Evolutionary conservation across 371 early-diverging fungal species (phyloP), one percentile per base, ranked within the genome.

Genomic region (Blakeslea trispora): DNA sequence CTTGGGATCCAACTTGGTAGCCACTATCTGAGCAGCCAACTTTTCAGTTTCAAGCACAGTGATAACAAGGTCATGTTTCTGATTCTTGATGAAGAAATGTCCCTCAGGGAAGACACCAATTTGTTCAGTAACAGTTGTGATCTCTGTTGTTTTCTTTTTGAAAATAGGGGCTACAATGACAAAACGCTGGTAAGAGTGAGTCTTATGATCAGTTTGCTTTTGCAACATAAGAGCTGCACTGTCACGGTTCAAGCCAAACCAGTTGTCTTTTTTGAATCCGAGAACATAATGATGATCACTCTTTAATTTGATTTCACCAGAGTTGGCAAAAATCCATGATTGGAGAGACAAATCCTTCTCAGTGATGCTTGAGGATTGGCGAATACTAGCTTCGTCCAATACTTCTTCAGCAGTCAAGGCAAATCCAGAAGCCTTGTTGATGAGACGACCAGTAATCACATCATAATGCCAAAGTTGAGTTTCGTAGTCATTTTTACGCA

Each of bases 21-120:
- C 79, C 41, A 77, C 52, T 19, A 79, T 75, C 14, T 68, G 64
- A 32, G 65, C 55, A 11, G 69, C 61, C 9, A 63, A 22, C 13
- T 59, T 70, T 2, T 61, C 61, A 8, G 55, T 58, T 18, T 72
- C 69, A 14, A 57, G 45, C 10, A 77, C 74, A 37, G 77, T 74
- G 41, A 83, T 59, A 35, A 80, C 80, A n/a, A 74, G 65, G 43
- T 69, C 64, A 13, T 72, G 71, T 6, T 70, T 71, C 55, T 59
- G 83, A 64, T 74, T 81, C 58, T 82, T 85, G 69, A 85, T 74
- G 57, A 82, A 85, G 71, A 85, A 83, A 66, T 76, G 79, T 32
- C 77, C 75, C 18, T 75, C 70, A 35, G 85, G 85, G 65, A 85
- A 85, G 39, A 73, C 64, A 28, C 69, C 69, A 11, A 59, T 59